A percentile compares a stretch with the other conserved stretches of the same genome.
Evolutionary conservation across 352 stramenopile species (phyloP).

Genomic region (Phytophthora nicotianae): DNA sequence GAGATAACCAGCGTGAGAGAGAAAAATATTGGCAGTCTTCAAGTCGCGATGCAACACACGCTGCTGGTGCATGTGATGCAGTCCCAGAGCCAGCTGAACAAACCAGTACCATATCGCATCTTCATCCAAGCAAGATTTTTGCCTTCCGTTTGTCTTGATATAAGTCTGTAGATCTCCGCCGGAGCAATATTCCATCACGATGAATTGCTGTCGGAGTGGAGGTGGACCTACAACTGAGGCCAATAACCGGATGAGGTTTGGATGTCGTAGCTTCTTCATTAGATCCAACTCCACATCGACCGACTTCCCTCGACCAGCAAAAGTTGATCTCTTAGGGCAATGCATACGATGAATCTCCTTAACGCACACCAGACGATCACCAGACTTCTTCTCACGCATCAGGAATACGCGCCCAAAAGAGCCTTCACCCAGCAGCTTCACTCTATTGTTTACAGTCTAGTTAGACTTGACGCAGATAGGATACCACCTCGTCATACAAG

Average conservation of each 20-base stretch:
- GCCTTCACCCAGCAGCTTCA: constrained; percentile 86
- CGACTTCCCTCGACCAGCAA: constrained; percentile 13
- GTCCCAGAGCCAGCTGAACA: constrained; percentile 87
- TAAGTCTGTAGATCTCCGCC: constrained; percentile 63
- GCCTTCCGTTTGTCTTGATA: constrained; percentile 19
- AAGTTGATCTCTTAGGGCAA: constrained; percentile 3
- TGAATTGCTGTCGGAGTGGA: constrained; percentile 51
- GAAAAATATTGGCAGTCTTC: constrained; percentile 92
- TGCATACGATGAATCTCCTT: constrained; percentile 84
- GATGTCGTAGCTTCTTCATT: constrained; percentile 87
- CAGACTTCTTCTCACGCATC: constrained; percentile 78
- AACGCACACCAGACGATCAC: constrained; percentile 77
- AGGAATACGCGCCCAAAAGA: constrained; percentile 92
- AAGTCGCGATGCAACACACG: constrained; percentile 88
- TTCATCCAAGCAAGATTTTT: constrained; percentile 39
- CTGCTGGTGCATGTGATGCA: constrained; percentile 90
- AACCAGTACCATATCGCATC: constrained; percentile 91
- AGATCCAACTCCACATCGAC: constrained; percentile 58
- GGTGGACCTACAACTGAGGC: constrained; percentile 46
- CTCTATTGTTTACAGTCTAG: constrained; percentile 17
- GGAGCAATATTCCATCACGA: constrained; percentile 95
- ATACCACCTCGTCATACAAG: not conserved
- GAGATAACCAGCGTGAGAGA: constrained; percentile 61
- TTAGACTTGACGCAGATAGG: not conserved
- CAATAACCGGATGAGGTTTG: constrained; percentile 92